phyloP scores from a whole-genome alignment of 2,329 filamentous ascomycete species.

The Penicillium italicum region DNA sequence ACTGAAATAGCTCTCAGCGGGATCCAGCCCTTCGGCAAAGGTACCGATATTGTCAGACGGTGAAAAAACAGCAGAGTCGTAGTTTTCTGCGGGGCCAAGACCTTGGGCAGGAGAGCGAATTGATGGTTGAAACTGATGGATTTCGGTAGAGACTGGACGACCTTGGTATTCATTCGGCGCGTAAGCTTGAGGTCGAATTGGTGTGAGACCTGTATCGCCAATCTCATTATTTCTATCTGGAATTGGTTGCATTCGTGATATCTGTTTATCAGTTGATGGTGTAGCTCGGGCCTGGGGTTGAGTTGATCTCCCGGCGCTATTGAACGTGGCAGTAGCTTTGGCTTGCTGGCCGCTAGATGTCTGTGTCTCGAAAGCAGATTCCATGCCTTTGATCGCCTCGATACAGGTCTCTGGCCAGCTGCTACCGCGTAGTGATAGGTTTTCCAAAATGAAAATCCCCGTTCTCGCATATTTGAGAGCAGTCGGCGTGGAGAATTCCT shows the following conservation, averaged over 20 bases:
- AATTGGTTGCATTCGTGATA: background rate
- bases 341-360: background rate
- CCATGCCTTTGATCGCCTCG: conserved; percentile 36
- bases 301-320: background rate
- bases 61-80: conserved; percentile 1
- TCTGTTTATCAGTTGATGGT: background rate
- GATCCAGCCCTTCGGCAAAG: background rate
- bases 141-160: background rate
- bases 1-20: background rate
- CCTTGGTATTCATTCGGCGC: background rate
- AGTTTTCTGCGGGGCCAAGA: background rate
- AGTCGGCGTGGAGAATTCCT: conserved; percentile 39
- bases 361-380: conserved; percentile 24
- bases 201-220: background rate
- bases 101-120: background rate
- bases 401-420: conserved; percentile 42
- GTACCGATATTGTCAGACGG: background rate
- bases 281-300: background rate
- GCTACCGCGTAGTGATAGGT: conserved; percentile 33
- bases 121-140: background rate
- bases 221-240: background rate
- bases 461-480: conserved; percentile 41
- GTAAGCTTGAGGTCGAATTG: background rate
- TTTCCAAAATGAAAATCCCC: conserved; percentile 33
- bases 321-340: background rate